Evolutionary conservation across 2,329 filamentous ascomycete species (phyloP), one percentile per base, ranked within the genome.

Genomic region (Fusarium fracticaudum): DNA sequence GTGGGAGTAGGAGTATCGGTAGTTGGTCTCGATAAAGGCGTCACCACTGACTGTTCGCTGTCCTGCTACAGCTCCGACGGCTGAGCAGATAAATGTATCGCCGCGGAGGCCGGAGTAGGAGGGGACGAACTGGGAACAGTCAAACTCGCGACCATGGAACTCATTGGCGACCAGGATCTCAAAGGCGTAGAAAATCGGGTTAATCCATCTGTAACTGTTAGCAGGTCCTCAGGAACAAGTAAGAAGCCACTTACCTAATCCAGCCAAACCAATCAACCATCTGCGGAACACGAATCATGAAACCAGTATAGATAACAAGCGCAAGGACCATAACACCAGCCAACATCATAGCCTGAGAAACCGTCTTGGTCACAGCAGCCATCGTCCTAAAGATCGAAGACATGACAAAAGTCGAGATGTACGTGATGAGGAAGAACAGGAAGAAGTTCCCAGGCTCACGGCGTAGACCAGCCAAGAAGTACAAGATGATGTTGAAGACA

Each of bases 321-420:
- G 87, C 87, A 24, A 93, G 79, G 17, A 92, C 88, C 71, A 90
- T 74, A 0, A 91, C 81, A 29, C 87, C 87, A 0, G 87, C 84
- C 5, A 87, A 78, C 1, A 85, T 84, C 84, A 91, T 86, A 6
- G 89, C 88, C 70, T 90, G 88, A 0, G 89, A 87, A 1, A 91
- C 84, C 0, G 92, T 93, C 60, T 90, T 87, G 3, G 93, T 94
- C 4, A 92, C 81, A 0, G 92, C 90, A 1, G 90, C 93, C 77
- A 96, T 90, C 0, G 91, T 93, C 33, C 93, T 87, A 85, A 96
- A 96, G 45, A 94, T 85, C 81, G 92, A 93, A 43, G 89, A 92
- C 91, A 95, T 95, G 73, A 91, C 87, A 74, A 96, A 86, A 0
- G 90, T 94, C 3, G 88, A 86, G 22, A 90, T 82, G 79, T 93